Evolutionary conservation across 345 rosid genomes (phyloP).

Genomic region (Aurinia saxatilis): DNA sequence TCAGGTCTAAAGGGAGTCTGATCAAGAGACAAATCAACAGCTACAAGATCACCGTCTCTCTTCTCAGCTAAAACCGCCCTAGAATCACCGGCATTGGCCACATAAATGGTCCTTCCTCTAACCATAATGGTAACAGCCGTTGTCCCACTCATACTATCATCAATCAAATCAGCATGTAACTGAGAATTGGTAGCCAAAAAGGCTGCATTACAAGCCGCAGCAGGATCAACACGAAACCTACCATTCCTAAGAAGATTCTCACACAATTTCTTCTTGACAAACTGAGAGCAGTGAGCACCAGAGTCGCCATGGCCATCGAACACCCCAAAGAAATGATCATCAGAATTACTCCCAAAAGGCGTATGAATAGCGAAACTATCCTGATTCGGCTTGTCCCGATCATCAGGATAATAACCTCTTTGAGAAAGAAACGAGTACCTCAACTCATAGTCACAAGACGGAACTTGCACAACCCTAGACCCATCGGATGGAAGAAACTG

Average conservation of each 20-base stretch:
- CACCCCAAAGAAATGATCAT: conserved; percentile 89
- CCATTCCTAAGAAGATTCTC: conserved; percentile 73
- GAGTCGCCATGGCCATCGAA: conserved; percentile 96
- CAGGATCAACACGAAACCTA: conserved; percentile 57
- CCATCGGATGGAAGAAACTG: conserved; percentile 93
- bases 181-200: conserved; percentile 65
- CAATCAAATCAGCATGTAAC: conserved; percentile 63
- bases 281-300: conserved; percentile 93
- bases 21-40: conserved; percentile 84
- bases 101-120: conserved; percentile 68
- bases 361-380: conserved; percentile 95
- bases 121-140: conserved; percentile 88
- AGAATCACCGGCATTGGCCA: conserved; percentile 88
- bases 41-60: conserved; percentile 66
- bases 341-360: conserved; percentile 61
- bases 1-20: conserved; percentile 88
- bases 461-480: conserved; percentile 56
- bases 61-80: conserved; percentile 86
- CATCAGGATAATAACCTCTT: conserved; percentile 95
- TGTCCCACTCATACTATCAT: conserved; percentile 96
- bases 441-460: conserved; percentile 53
- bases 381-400: conserved; percentile 90
- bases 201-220: conserved; percentile 67
- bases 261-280: conserved; percentile 64
- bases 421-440: conserved; percentile 78